Evolutionary conservation across 2,329 filamentous ascomycete species (phyloP).

Genomic region (Fusarium nanum): DNA sequence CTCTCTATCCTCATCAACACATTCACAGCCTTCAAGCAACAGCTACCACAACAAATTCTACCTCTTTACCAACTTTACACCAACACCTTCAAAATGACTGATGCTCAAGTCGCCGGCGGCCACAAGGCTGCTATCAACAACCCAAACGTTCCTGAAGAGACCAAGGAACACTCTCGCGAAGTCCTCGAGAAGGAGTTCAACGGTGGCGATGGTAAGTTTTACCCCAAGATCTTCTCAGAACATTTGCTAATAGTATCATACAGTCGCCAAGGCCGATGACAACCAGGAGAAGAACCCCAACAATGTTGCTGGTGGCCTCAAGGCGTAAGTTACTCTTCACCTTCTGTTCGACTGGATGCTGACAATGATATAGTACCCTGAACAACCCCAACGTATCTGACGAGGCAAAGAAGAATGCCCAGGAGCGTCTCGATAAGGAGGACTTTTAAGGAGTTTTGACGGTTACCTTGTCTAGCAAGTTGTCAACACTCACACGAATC

Average conservation of each 20-base stretch:
- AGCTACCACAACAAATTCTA: not conserved
- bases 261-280: constrained; percentile 50
- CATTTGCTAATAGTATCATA: not conserved
- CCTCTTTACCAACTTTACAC: not conserved
- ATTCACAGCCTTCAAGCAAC: not conserved
- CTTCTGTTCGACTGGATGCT: not conserved
- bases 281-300: constrained; percentile 62
- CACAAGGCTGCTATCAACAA: constrained; percentile 70
- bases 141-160: constrained; percentile 65
- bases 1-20: not conserved
- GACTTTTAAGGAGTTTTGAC: constrained; percentile 13
- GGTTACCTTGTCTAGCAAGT: not conserved
- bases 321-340: constrained; percentile 56
- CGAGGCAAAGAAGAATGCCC: constrained; percentile 66
- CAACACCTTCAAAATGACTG: constrained; percentile 56
- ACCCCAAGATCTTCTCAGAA: too few species aligned
- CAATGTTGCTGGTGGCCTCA: constrained; percentile 64
- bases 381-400: constrained; percentile 68
- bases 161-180: constrained; percentile 66
- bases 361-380: constrained; percentile 52
- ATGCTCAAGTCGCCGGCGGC: constrained; percentile 65
- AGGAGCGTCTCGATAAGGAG: constrained; percentile 59
- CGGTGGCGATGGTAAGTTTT: constrained; percentile 52
- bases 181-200: constrained; percentile 64
- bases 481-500: not conserved